Evolutionary conservation across 345 rosid genomes (phyloP).

Genomic region (Ceriops zippeliana): DNA sequence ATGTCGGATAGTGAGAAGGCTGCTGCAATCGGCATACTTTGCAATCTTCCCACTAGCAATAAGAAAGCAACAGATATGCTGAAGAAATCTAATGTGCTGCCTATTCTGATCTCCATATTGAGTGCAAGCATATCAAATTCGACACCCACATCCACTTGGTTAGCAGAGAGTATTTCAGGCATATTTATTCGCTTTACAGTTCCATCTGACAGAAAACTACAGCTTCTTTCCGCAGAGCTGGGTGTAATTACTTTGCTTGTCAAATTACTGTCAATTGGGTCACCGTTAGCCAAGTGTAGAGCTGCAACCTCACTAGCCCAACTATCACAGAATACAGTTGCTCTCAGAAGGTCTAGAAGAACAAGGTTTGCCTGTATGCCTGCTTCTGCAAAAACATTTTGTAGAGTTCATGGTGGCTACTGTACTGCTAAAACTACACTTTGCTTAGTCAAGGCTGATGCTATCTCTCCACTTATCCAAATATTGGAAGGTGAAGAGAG

Average conservation of each 20-base stretch:
- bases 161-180: constrained; percentile 46
- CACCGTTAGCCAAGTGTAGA: constrained; percentile 39
- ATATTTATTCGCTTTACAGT: constrained; percentile 48
- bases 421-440: constrained; percentile 49
- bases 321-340: constrained; percentile 50
- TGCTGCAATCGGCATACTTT: constrained; percentile 56
- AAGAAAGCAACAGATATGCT: constrained; percentile 50
- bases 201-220: constrained; percentile 59
- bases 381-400: constrained; percentile 37
- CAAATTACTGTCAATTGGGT: constrained; percentile 43
- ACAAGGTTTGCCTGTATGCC: constrained; percentile 43
- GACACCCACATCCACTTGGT: constrained; percentile 12
- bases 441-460: constrained; percentile 63
- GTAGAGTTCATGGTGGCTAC: constrained; percentile 50
- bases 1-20: constrained; percentile 40
- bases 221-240: constrained; percentile 45
- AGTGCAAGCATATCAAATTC: constrained; percentile 22
- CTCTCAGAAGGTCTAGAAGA: constrained; percentile 42
- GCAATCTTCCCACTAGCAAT: constrained; percentile 44
- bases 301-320: constrained; percentile 65
- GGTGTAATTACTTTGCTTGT: constrained; percentile 56
- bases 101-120: constrained; percentile 39
- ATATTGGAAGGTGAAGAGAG: constrained; percentile 43
- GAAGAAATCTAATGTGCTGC: constrained; percentile 39
- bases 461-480: constrained; percentile 42